Evolutionary conservation across 2,329 filamentous ascomycete genomes (phyloP), one percentile per base, ranked within the genome.

Genomic region (Ophiocordyceps unilateralis): DNA sequence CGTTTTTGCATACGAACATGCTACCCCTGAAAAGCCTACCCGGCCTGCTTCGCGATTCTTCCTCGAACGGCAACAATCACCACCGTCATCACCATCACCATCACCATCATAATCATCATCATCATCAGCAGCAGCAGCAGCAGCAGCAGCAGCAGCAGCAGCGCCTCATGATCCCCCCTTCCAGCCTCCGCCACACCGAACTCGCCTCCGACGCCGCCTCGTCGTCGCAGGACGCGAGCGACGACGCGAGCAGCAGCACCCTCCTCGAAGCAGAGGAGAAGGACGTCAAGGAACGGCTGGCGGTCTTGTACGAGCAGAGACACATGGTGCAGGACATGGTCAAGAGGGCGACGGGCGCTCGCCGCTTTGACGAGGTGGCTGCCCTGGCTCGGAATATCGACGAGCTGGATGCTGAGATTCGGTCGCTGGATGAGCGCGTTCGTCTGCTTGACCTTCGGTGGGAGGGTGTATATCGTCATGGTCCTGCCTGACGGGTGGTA

Each of bases 271-370:
- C 73, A 0, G 86, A 94, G 56, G 87, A 94, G 58, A 89, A 85
- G 56, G 76, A 84, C 19, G 64, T 93, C 1, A 74, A 82, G 15
- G 87, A 94, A 53, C 69, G 78, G 4, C 65, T 94, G 12, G 82
- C 91, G 24, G 80, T 95, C 7, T 69, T 95, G 1, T 86, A 94
- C 58, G 88, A 95, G 61, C 88, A 95, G 58, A 81, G 79, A 49
- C 93, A 93, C 60, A 77, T 94, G 62, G 86, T 95, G 0, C 76
- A 79, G 32, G 78, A 84, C 51, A 93, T 93, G 86, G 76, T 93
- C 39, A 75, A 74, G 8, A 76, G 80, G 46, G 85, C 87, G 0
- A 81, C 80, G 40, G 80, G 78, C 37, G 75, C 82, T 11, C 69
- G 84, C 23, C 78, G 84, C 45, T 93, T 93, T 50, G 88, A 94